Base-by-base conservation (phyloP, 495 filamentous ascomycete species). In the Penicillium diatomitis region DNA sequence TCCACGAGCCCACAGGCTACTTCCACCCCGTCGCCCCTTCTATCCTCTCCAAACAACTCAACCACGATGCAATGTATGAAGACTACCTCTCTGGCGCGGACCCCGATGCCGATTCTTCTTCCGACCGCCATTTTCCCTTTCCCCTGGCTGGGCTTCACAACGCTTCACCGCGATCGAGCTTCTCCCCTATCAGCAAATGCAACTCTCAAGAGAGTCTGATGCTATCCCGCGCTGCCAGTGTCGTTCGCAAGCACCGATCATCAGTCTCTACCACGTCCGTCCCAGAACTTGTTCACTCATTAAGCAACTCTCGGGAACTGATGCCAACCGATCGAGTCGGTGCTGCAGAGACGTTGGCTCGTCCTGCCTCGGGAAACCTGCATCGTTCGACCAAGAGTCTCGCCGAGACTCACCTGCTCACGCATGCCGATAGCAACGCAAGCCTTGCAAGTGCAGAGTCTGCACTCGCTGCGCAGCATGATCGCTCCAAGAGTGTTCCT, bases 201-300 rank as follows among this genome's bases (percentile, higher is more conserved):
- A 77, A 74, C 55, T 80, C 77, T 30, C 72, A 79, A 44, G 78
- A 80, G 52, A 80, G 76, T 56, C 63, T 79, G 34, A 71, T 77
- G 39, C 55, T 74, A 47, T 77, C 72, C 9, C 63, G 74, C 45
- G 64, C 66, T 8, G 64, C 71, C 30, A 75, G 74, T 6, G 69
- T 76, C 44, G 67, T 70, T 12, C 75, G 75, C 32, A 75, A 75
- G 46, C 74, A 73, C 52, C 77, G 76, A 50, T 81, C 77, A 7
- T 73, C 74, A 0, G 70, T 74, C 28, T 83, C 80, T 0, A 67
- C 74, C n/a, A 68, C 63, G 32, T 79, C 77, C 48, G 63, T 81
- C 4, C 78, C 79, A 0, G 80, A 83, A 35, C 65, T 82, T 12
- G 62, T 80, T 5, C 65, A 75, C 47, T 75, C 73, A 48, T 58